phyloP scores from a whole-genome alignment of 805 yeast species.

The Maudiozyma turicensis region DNA sequence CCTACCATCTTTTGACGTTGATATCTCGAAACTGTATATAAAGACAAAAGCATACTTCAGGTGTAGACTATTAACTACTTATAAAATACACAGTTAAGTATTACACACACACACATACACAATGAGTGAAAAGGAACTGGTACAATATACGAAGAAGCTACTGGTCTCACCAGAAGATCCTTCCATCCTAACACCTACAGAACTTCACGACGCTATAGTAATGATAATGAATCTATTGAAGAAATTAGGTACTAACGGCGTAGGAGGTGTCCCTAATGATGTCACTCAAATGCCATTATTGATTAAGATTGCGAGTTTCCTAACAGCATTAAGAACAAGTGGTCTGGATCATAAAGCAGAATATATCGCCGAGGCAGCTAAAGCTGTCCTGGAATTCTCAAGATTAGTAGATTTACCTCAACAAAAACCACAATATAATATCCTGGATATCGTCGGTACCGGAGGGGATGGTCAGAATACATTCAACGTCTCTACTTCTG shows the following conservation, averaged over 20 bases:
- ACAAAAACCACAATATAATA: not conserved
- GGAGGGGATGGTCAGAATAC: conserved; percentile 99
- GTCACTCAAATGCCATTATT: conserved; percentile 16
- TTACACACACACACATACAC: not conserved
- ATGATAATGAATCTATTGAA: conserved; percentile 52
- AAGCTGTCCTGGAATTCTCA: conserved; percentile 59
- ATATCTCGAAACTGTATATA: too few relatives aligned
- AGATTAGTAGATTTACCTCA: conserved; percentile 37
- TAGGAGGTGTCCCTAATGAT: conserved; percentile 29
- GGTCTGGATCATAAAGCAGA: conserved; percentile 76
- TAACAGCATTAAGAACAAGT: conserved; percentile 63
- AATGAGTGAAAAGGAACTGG: conserved; percentile 6
- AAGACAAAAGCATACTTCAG: too few relatives aligned
- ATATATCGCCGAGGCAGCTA: conserved; percentile 78
- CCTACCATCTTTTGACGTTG: too few relatives aligned
- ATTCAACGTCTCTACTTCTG: conserved; percentile 88
- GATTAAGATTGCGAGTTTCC: conserved; percentile 66
- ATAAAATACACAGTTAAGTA: too few relatives aligned
- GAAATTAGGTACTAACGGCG: conserved; percentile 2
- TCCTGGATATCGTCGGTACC: conserved; percentile 84
- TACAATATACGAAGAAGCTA: conserved; percentile 49
- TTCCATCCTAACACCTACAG: conserved; percentile 52
- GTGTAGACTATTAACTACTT: too few relatives aligned
- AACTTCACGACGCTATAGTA: conserved; percentile 53
- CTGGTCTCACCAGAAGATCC: conserved; percentile 37